Evolutionary conservation across 2,329 filamentous ascomycete species (phyloP).

Genomic region (Davidsoniella virescens): DNA sequence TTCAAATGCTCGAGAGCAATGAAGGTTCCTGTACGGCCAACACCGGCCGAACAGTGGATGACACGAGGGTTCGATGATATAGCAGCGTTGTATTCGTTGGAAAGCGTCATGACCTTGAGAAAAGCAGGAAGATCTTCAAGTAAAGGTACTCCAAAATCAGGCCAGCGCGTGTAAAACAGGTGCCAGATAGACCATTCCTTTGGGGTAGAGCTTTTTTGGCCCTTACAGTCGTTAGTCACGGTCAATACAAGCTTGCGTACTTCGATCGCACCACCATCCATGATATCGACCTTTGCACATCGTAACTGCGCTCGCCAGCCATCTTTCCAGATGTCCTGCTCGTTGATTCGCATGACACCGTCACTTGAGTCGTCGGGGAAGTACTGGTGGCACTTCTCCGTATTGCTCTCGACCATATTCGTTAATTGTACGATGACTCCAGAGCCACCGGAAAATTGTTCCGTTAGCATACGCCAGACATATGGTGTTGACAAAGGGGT

Average conservation of each 20-base stretch:
- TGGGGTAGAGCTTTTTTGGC: neutral
- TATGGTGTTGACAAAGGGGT: constrained; percentile 60
- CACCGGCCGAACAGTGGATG: constrained; percentile 77
- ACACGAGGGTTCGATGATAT: constrained; percentile 46
- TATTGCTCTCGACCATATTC: constrained; percentile 60
- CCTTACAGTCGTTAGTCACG: constrained; percentile 25
- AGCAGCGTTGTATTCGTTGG: constrained; percentile 36
- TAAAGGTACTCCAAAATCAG: constrained; percentile 72
- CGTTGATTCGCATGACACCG: constrained; percentile 40
- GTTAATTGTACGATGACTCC: constrained; percentile 92
- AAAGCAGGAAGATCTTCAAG: constrained; percentile 51
- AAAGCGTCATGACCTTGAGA: constrained; percentile 52
- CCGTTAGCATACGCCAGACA: constrained; percentile 91
- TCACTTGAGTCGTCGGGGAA: constrained; percentile 48
- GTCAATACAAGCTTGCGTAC: constrained; percentile 55
- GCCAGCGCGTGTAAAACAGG: constrained; percentile 74
- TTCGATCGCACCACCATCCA: constrained; percentile 44
- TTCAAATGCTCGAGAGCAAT: constrained; percentile 90
- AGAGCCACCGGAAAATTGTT: constrained; percentile 47
- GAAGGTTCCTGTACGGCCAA: constrained; percentile 87
- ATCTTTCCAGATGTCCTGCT: constrained; percentile 47
- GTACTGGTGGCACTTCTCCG: constrained; percentile 80
- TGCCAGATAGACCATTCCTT: constrained; percentile 55
- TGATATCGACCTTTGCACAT: constrained; percentile 45
- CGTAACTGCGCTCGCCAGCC: constrained; percentile 52